phyloP scores from a whole-genome alignment of 2,329 filamentous ascomycete genomes.

The Daldinia sp. region DNA sequence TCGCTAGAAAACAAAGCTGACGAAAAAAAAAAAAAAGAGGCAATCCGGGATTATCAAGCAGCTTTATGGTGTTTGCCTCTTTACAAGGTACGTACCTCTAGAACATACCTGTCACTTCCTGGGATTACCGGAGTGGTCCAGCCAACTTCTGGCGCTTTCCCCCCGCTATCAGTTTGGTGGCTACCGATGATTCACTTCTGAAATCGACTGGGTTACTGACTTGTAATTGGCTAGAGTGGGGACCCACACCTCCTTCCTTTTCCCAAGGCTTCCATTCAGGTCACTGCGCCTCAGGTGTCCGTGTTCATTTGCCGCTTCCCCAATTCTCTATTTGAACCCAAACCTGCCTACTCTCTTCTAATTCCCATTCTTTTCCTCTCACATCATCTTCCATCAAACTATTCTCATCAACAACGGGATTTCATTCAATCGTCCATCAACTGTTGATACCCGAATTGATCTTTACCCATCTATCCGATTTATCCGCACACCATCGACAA shows the following conservation, averaged over 20 bases:
- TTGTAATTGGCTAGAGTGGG: constrained; percentile 37
- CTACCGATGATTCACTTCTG: constrained; percentile 43
- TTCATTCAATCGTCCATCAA: constrained; percentile 15
- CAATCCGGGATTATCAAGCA: constrained; percentile 28
- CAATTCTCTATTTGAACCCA: constrained; percentile 33
- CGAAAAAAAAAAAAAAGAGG: too few relatives aligned
- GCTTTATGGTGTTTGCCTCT: constrained; percentile 22
- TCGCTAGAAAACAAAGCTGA: constrained; percentile 22
- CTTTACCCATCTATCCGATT: constrained; percentile 29
- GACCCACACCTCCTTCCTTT: constrained; percentile 37
- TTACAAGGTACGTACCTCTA: constrained; percentile 10
- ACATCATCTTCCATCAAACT: constrained; percentile 26
- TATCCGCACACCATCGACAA: constrained; percentile 49
- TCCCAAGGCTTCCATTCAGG: constrained; percentile 45
- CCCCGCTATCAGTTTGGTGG: constrained; percentile 39
- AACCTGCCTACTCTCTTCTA: constrained; percentile 22
- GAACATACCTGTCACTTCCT: constrained; percentile 16
- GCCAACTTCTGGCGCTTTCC: constrained; percentile 45
- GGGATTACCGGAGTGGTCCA: constrained; percentile 30
- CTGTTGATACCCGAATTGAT: background rate
- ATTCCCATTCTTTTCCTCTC: constrained; percentile 13
- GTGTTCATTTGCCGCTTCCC: constrained; percentile 34
- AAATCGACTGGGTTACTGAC: constrained; percentile 4
- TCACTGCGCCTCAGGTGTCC: constrained; percentile 43
- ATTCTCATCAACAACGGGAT: too few relatives aligned